Conservation (phyloP, 257 asterid species). For the Solanum bulbocastanum region DNA sequence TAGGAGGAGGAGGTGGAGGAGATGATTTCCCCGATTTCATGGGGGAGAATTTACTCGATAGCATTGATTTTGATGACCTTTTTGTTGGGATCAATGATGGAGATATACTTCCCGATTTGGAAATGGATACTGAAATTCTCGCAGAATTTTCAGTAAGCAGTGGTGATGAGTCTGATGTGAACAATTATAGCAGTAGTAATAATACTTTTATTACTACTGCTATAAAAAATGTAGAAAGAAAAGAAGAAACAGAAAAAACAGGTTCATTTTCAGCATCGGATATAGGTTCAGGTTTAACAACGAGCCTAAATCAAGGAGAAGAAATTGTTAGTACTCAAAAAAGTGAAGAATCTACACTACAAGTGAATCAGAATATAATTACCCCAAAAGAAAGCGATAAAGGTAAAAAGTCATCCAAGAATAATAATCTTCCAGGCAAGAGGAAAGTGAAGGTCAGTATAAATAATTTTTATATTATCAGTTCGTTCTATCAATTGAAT, state of each 20-base stretch:
- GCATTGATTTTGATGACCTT: slow-evolving; percentile 73
- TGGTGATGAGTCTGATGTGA: slow-evolving; percentile 31
- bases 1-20: slow-evolving; percentile 25
- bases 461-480: not conserved
- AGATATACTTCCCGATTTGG: slow-evolving; percentile 62
- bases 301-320: slow-evolving; percentile 27
- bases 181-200: slow-evolving; percentile 5
- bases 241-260: slow-evolving; percentile 11
- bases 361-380: not conserved
- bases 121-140: slow-evolving; percentile 62
- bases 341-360: slow-evolving; percentile 9
- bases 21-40: slow-evolving; percentile 48
- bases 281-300: slow-evolving; percentile 30
- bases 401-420: slow-evolving; percentile 41
- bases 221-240: slow-evolving; percentile 15
- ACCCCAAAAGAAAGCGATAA: slow-evolving; percentile 14
- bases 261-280: slow-evolving; percentile 26
- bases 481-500: not conserved
- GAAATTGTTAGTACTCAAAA: slow-evolving; percentile 16
- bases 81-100: slow-evolving; percentile 62
- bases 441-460: slow-evolving; percentile 64
- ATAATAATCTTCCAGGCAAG: slow-evolving; percentile 47
- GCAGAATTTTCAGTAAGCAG: slow-evolving; percentile 51
- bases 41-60: slow-evolving; percentile 49
- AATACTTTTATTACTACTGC: not conserved